Conservation (phyloP, 192 early-diverging fungal species). For the Mortierella claussenii region DNA sequence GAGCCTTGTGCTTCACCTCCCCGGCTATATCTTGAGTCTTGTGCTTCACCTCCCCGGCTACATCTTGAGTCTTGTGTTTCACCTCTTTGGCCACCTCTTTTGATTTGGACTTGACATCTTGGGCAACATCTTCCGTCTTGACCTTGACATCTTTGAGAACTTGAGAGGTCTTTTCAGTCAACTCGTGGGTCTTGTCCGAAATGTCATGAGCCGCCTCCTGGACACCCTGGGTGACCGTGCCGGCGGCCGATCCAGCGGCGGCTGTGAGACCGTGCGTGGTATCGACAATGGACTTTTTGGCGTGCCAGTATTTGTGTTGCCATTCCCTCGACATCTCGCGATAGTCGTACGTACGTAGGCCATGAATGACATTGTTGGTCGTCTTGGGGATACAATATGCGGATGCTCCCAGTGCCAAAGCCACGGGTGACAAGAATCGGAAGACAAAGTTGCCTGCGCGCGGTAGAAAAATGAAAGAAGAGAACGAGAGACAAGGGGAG, state of each 20-base stretch:
- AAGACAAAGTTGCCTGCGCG: conserved; percentile 33
- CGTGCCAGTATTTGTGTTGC: conserved; percentile 20
- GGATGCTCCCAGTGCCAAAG: conserved; percentile 25
- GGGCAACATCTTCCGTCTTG: neutral
- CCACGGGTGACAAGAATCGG: conserved; percentile 29
- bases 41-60: conserved; percentile 4
- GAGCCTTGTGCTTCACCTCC: conserved; percentile 8
- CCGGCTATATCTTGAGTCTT: conserved; percentile 7
- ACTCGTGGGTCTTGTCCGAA: conserved; percentile 30
- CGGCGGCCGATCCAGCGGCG: conserved; percentile 9
- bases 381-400: conserved; percentile 49
- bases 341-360: conserved; percentile 30
- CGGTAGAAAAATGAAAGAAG: conserved; percentile 7
- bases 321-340: conserved; percentile 18
- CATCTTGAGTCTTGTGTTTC: conserved; percentile 9
- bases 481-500: neutral
- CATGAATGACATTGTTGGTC: conserved; percentile 38
- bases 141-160: conserved; percentile 16
- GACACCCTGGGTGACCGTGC: conserved; percentile 9
- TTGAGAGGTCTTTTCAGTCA: conserved; percentile 27
- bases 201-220: conserved; percentile 23
- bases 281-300: conserved; percentile 17
- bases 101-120: conserved; percentile 6
- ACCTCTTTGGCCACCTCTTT: conserved; percentile 10
- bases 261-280: conserved; percentile 13